Base-by-base conservation (phyloP, 1,284 basidiomycete species). In the Papiliotrema terrestris region DNA sequence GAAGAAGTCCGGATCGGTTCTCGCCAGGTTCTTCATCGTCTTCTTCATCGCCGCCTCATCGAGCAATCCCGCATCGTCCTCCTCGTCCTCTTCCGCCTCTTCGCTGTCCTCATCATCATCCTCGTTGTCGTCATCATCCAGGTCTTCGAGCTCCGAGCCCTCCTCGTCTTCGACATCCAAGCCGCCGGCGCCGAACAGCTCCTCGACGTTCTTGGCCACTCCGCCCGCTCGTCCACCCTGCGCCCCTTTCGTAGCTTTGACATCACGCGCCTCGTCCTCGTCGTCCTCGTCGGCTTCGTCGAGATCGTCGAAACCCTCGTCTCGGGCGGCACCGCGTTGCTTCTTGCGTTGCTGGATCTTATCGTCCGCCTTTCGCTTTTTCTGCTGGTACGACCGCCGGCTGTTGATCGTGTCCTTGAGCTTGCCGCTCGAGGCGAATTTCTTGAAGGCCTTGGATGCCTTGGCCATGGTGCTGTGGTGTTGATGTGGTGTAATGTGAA, bases 1-100 rank as follows among this genome's bases (percentile, higher is more conserved):
- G 86, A 86, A 98, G 79, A 98, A 98, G 68, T 97, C 95, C 19
- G 95, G 95, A 73, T 98, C 96, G 75, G 91, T 95, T 76, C 95
- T 88, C 14, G 89, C 89, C 39, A 98, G 83, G 68, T 90, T 87
- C 47, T 89, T 87, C n/a, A 98, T 83, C 54, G 97, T 70, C 74
- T 68, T 81, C 78, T 55, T 86, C 89, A 70, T 90, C 82, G 86
- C 88, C 43, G 56, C 69, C 58, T 84, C 84, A 38, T 80, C 66
- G 43, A 82, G 78, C 15, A 78, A 80, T 4, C 80, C 82, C 8
- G 78, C 82, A 4, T 75, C 73, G 17, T 78, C 79, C 1, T 78
- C 82, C 13, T 78, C 78, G 2, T 57, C 65, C 3, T 65, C 68
- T 1, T 68, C 66, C 1, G 66, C 68, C 17, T 57, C 63, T 9